Evolutionary conservation across 208 protist species (phyloP).

Genomic region (Wallacemonas collosoma): DNA sequence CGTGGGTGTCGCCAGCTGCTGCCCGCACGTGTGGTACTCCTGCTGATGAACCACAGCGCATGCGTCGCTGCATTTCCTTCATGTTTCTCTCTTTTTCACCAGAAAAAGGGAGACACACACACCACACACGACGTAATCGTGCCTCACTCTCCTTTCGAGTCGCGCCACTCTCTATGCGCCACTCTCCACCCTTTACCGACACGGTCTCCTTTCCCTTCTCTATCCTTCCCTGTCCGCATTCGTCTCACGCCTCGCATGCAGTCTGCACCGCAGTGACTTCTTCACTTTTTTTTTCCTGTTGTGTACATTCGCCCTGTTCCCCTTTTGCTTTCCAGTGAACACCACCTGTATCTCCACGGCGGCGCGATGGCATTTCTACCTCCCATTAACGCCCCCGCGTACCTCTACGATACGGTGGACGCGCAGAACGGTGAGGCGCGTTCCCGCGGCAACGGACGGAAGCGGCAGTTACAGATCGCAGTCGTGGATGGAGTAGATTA

Average conservation of each 20-base stretch:
- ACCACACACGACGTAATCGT: background rate
- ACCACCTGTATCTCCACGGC: background rate
- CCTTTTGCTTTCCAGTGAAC: background rate
- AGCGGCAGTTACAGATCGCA: constrained; percentile 1
- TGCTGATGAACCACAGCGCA: no score
- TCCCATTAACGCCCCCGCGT: background rate
- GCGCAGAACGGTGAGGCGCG: background rate
- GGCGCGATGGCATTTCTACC: constrained; percentile 6
- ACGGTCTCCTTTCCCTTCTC: background rate
- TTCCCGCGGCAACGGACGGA: background rate
- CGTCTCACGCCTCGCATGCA: no score
- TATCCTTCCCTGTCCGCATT: no score
- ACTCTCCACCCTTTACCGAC: background rate
- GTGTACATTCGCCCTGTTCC: background rate
- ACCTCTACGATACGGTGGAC: background rate
- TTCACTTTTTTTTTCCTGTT: background rate
- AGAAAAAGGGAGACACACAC: background rate
- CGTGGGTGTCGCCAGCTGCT: no score
- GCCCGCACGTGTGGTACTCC: no score
- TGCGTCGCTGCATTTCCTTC: no score
- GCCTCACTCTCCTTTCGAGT: background rate
- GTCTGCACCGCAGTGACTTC: background rate
- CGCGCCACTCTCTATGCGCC: background rate
- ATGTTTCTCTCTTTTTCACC: no score
- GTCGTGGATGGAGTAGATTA: constrained; percentile 6